Evolutionary conservation across 371 early-diverging fungal species (phyloP), one percentile per base, ranked within the genome.

Genomic region (Lichtheimia hyalospora): DNA sequence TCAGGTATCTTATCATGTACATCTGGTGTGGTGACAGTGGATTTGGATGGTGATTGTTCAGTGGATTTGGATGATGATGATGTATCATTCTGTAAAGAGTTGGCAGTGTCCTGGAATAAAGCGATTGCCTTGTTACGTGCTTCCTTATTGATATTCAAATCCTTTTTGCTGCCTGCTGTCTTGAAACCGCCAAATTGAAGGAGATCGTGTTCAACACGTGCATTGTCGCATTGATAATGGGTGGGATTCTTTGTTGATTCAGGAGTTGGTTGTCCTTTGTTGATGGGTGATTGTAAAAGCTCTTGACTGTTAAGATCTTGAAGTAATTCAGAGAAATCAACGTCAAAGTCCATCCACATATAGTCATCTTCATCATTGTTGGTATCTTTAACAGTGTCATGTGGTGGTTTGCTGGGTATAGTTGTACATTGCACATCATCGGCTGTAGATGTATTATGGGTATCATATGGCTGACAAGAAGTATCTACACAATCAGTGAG

Each of bases 111-210:
- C 0, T 49, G 15, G 24, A 58, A 58, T 12, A 58, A 24, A 4
- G 34, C 42, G 21, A 65, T 27, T 4, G 66, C 66, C 48, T 49
- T 70, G 57, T 34, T 43, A 20, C 52, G 57, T 14, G 58, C 48
- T 14, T 66, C 61, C 18, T 23, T 66, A 10, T 59, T 55, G 25
- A 57, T 64, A 41, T 71, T 57, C 23, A 72, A 27, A 1, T 64
- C 54, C 44, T 60, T 60, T 49, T 54, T 52, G 50, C 61, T 66
- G 15, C 57, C 62, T n/a, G 60, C 70, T 13, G 60, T 68, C 42
- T 54, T 34, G 34, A 52, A 65, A 24, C 52, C 64, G 23, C 59
- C 60, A 52, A 54, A 66, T 8, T 52, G 18, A 5, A 0, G 23
- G 7, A 58, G 10, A 15, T 53, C 67, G 23, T 63, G 61, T 24